Percentiles rank a stretch among this genome's conserved stretches.
Evolutionary conservation across 2,329 filamentous ascomycete species (phyloP).

Genomic region (Lasiodiplodia sp.): DNA sequence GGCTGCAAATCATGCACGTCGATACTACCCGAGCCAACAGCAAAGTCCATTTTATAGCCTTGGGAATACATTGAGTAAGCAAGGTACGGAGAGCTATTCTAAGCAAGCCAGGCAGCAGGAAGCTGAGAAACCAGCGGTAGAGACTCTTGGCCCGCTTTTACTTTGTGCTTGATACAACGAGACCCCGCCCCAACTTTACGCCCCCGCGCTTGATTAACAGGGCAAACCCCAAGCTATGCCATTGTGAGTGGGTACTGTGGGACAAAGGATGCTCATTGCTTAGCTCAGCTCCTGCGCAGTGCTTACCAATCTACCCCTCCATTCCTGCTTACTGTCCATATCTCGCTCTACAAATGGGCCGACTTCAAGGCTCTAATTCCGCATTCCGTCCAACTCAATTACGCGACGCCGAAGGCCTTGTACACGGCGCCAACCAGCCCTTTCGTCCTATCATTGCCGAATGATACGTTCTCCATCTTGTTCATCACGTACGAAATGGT

Average conservation of each 20-base stretch:
- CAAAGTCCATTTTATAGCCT: too few relatives aligned
- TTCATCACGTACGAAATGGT: constrained; percentile 36
- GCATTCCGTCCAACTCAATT: too few relatives aligned
- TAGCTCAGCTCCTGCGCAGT: neutral
- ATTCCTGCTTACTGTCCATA: neutral
- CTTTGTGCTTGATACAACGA: neutral
- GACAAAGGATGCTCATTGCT: neutral
- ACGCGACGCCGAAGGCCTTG: neutral
- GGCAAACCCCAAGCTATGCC: neutral
- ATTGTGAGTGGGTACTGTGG: neutral
- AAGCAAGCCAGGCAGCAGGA: neutral
- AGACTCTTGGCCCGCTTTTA: neutral
- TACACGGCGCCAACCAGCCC: neutral
- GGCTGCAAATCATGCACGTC: too few relatives aligned
- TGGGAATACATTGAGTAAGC: too few relatives aligned
- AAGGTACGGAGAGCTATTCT: neutral
- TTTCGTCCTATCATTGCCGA: constrained; percentile 5
- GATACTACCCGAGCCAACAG: too few relatives aligned
- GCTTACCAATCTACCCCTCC: neutral
- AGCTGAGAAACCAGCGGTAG: neutral
- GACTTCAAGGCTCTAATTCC: neutral
- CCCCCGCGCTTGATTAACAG: neutral
- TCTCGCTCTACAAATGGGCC: too few relatives aligned
- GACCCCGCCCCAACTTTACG: too few relatives aligned
- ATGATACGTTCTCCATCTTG: constrained; percentile 32